Percentiles rank a stretch among this genome's conserved stretches.
phyloP scores from a whole-genome alignment of 768 basidiomycete genomes.

The Pisolithus tinctorius region DNA sequence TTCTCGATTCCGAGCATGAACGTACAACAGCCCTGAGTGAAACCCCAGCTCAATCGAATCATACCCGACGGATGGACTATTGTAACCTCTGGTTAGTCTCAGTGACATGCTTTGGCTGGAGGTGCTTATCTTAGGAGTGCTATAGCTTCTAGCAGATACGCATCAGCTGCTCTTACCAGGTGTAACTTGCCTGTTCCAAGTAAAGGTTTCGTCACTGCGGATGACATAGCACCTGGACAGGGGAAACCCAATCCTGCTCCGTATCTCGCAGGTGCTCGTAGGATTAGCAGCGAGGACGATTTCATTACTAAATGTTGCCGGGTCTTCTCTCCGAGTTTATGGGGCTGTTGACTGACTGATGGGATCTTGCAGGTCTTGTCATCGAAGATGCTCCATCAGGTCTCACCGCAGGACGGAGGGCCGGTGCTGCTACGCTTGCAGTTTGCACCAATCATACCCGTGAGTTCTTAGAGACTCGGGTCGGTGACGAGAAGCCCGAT shows the following conservation, averaged over 20 bases:
- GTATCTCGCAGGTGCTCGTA: conserved; percentile 70
- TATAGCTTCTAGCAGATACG: conserved; percentile 68
- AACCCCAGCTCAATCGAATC: conserved; percentile 16
- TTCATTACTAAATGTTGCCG: conserved; percentile 52
- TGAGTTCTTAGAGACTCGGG: conserved; percentile 43
- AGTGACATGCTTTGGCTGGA: neutral
- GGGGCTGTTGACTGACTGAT: neutral
- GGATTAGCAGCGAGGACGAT: conserved; percentile 29
- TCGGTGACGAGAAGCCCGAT: conserved; percentile 35
- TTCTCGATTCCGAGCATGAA: neutral
- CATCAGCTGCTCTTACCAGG: conserved; percentile 57
- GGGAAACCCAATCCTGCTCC: conserved; percentile 91
- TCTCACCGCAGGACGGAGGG: conserved; percentile 63
- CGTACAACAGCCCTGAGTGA: neutral
- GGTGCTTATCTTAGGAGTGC: neutral
- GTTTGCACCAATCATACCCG: conserved; percentile 76
- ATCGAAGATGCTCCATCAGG: conserved; percentile 90
- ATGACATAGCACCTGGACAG: conserved; percentile 42
- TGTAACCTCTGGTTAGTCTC: conserved; percentile 59
- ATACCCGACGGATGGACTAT: conserved; percentile 61
- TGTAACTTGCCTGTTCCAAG: conserved; percentile 55
- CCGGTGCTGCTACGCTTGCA: conserved; percentile 70
- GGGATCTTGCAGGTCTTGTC: conserved; percentile 56
- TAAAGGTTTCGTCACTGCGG: conserved; percentile 63
- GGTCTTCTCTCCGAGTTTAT: conserved; percentile 10